Evolutionary conservation across 2,329 filamentous ascomycete species (phyloP), one percentile per base, ranked within the genome.

Genomic region (Huntiella omanensis): DNA sequence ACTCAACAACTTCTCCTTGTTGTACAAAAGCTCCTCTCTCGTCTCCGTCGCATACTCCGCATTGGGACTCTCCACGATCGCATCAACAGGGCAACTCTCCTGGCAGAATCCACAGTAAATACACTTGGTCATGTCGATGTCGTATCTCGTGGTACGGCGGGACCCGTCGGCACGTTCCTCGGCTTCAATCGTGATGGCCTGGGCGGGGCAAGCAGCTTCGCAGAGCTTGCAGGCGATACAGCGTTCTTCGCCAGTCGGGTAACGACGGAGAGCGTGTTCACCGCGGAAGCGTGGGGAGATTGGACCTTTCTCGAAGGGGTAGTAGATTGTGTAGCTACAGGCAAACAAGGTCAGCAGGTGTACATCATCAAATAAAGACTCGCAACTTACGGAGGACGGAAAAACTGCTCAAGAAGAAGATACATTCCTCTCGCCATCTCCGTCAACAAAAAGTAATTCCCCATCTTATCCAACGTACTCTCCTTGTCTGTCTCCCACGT

Each of bases 71-170:
- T 76, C 73, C 47, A 77, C 73, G 54, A 75, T 98, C 50, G 91
- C 91, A 66, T 98, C 91, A 47, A 98, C 91, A 39, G 91, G 91
- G 68, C 91, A 98, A 54, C 84, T 93, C 71, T 98, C 91, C 70
- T 95, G 88, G 75, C 91, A 96, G 69, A 93, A 92, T 44, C 91
- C 91, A 64, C 91, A 96, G 77, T 96, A 98, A 66, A 98, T 98
- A 70, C 91, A 98, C 74, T 98, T 98, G 59, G 91, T 96, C 91
- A 98, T 98, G 67, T 98, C 91, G 60, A 98, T 95, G 63, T 98
- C 91, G 68, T 98, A 98, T 61, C 88, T 79, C 50, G 88, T 95
- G 44, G 91, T 98, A 60, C 91, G 78, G 64, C 91, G 79, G 59
- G 84, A 92, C 53, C 91, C 91, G 58, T 98, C 91, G 59, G 83